These are phyloP conservation scores for Globisporangium perplexum DNA, from an alignment of 352 stramenopile species.

Conservation along the genomic window DNA sequence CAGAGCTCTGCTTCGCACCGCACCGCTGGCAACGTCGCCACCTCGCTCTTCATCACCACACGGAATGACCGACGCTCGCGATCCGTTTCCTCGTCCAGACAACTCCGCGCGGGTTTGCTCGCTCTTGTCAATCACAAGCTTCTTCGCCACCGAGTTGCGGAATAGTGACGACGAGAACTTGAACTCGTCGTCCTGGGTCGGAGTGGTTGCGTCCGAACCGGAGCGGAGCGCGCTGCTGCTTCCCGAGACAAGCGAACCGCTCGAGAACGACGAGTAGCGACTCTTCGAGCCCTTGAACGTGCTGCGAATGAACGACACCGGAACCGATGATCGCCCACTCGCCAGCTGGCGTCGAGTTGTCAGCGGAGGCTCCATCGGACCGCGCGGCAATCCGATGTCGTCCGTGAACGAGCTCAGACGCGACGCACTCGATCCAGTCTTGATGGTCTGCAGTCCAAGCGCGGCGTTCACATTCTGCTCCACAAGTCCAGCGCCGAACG, in stretches of 20 bases:
- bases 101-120: constrained; percentile 18
- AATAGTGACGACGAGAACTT: constrained; percentile 65
- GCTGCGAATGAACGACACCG: constrained; percentile 67
- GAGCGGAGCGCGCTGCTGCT: constrained; percentile 14
- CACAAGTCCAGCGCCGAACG: constrained; percentile 47
- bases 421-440: constrained; percentile 36
- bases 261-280: constrained; percentile 48
- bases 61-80: constrained; percentile 53
- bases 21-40: constrained; percentile 19
- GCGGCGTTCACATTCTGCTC: constrained; percentile 58
- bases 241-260: constrained; percentile 9
- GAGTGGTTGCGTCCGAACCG: constrained; percentile 14
- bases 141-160: constrained; percentile 46
- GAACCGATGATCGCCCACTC: constrained; percentile 44
- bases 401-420: constrained; percentile 54
- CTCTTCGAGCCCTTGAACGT: constrained; percentile 73
- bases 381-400: constrained; percentile 64
- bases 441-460: constrained; percentile 53
- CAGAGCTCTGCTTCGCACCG: constrained; percentile 22
- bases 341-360: constrained; percentile 52
- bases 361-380: constrained; percentile 45
- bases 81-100: constrained; percentile 7
- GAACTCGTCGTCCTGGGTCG: constrained; percentile 41
- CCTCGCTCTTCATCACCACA: constrained; percentile 38
- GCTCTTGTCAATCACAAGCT: constrained; percentile 52